A percentile compares a stretch with the other conserved stretches of the same genome.
These are phyloP conservation scores for Colletotrichum simmondsii DNA, from an alignment of 2,329 filamentous ascomycete genomes.

Conservation along the genomic window DNA sequence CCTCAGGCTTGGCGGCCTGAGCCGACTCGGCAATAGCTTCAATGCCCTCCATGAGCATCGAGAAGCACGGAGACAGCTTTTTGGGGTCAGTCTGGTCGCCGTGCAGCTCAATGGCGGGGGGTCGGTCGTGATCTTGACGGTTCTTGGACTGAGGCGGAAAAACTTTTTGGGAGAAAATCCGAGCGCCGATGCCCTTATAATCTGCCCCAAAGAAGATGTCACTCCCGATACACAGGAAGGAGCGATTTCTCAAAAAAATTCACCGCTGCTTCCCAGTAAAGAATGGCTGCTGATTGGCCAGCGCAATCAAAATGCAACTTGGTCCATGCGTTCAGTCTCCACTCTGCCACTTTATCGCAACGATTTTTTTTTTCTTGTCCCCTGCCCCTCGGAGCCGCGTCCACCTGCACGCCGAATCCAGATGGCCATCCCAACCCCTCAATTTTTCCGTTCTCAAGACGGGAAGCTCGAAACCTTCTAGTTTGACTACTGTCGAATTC, in stretches of 20 bases:
- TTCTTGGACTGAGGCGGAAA: slow-evolving; percentile 46
- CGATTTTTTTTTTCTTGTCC: slow-evolving; percentile 9
- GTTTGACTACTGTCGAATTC: background rate
- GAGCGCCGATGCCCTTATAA: slow-evolving; percentile 51
- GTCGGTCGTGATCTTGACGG: slow-evolving; percentile 13
- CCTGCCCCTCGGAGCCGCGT: slow-evolving; percentile 18
- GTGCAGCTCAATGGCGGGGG: slow-evolving; percentile 26
- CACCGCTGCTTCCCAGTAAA: slow-evolving; percentile 27
- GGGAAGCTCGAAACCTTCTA: background rate
- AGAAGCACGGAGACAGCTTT: slow-evolving; percentile 28
- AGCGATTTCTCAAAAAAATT: slow-evolving; percentile 47
- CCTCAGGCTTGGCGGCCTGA: slow-evolving; percentile 47
- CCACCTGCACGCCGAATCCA: slow-evolving; percentile 1
- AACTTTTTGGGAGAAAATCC: slow-evolving; percentile 53
- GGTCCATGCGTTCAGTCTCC: slow-evolving; percentile 11
- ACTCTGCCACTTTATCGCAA: slow-evolving; percentile 28
- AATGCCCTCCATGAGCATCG: slow-evolving; percentile 38
- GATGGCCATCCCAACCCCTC: slow-evolving; percentile 28
- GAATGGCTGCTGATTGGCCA: background rate
- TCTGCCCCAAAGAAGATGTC: slow-evolving; percentile 50
- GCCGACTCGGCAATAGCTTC: slow-evolving; percentile 54
- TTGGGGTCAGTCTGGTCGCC: slow-evolving; percentile 10
- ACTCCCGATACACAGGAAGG: slow-evolving; percentile 51
- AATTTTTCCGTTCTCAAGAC: slow-evolving; percentile 16
- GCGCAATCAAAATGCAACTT: background rate